phyloP scores from a whole-genome alignment of 306 rosid species.

The Elaeagnus macrophylla region DNA sequence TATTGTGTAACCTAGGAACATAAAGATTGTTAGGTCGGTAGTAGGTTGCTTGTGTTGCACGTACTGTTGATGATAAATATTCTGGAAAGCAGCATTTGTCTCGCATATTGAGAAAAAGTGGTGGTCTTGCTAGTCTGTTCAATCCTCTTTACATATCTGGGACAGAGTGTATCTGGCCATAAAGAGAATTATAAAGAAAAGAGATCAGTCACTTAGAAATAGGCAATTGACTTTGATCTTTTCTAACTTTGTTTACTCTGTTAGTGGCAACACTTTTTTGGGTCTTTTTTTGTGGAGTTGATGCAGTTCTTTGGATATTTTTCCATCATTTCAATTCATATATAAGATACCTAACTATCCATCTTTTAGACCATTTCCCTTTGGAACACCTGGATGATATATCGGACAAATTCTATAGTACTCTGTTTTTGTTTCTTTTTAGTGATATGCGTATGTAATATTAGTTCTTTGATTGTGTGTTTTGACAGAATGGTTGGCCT shows the following conservation, averaged over 20 bases:
- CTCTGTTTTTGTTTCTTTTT: neutral
- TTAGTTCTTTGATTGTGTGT: conserved; percentile 9
- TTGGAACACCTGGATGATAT: too few relatives aligned
- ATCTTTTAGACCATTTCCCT: too few relatives aligned
- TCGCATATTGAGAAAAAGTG: neutral
- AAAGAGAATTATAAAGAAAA: neutral
- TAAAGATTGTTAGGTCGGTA: too few relatives aligned
- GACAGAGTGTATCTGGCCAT: neutral
- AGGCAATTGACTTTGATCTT: neutral
- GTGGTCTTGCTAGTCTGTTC: neutral
- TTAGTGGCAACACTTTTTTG: too few relatives aligned
- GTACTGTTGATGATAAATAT: too few relatives aligned
- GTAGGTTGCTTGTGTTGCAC: too few relatives aligned
- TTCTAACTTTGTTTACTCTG: neutral
- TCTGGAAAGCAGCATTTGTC: neutral
- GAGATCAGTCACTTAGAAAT: neutral
- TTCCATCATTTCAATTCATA: too few relatives aligned
- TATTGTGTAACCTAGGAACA: too few relatives aligned
- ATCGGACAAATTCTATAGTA: too few relatives aligned
- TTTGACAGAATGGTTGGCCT: conserved; percentile 75
- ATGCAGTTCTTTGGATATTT: too few relatives aligned
- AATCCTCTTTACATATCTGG: neutral
- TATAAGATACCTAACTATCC: too few relatives aligned
- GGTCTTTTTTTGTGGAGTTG: too few relatives aligned
- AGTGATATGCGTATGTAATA: conserved; percentile 2